Conservation (phyloP, 2,329 filamentous ascomycete species). For the Fusarium sulawesiense region DNA sequence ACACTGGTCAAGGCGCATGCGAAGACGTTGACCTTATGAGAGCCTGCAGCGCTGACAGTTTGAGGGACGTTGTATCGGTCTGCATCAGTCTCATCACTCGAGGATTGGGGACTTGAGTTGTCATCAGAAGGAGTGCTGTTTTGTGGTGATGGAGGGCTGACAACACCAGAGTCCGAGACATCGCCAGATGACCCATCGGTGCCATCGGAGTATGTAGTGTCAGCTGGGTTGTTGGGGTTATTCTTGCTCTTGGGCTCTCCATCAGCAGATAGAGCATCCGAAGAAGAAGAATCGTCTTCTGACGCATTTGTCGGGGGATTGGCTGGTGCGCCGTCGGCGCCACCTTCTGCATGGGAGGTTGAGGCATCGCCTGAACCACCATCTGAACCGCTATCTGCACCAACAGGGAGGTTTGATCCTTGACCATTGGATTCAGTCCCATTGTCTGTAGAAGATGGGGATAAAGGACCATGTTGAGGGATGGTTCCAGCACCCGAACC, state of each 20-base stretch:
- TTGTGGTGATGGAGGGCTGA: not conserved
- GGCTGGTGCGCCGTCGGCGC: not conserved
- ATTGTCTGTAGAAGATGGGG: not conserved
- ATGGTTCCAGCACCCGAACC: not conserved
- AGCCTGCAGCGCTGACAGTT: not conserved
- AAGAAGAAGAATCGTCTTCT: not conserved
- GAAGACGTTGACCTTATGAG: not conserved
- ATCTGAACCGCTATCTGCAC: not conserved
- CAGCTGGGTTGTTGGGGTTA: rapidly evolving
- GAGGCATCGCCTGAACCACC: not conserved
- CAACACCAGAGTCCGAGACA: not conserved
- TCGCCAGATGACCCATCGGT: not conserved
- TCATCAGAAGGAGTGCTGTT: not conserved
- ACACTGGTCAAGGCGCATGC: not conserved
- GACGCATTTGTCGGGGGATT: too few species aligned
- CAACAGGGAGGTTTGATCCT: rapidly evolving
- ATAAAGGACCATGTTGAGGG: not conserved
- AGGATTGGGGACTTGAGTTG: not conserved
- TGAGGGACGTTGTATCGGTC: not conserved
- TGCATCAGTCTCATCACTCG: not conserved
- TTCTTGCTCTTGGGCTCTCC: not conserved
- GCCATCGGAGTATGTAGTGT: not conserved
- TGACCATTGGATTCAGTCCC: not conserved
- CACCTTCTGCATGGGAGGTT: not conserved
- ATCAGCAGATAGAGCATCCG: not conserved